Evolutionary conservation across 2,329 filamentous ascomycete species (phyloP), one percentile per base, ranked within the genome.

Genomic region (Botrytis elliptica): DNA sequence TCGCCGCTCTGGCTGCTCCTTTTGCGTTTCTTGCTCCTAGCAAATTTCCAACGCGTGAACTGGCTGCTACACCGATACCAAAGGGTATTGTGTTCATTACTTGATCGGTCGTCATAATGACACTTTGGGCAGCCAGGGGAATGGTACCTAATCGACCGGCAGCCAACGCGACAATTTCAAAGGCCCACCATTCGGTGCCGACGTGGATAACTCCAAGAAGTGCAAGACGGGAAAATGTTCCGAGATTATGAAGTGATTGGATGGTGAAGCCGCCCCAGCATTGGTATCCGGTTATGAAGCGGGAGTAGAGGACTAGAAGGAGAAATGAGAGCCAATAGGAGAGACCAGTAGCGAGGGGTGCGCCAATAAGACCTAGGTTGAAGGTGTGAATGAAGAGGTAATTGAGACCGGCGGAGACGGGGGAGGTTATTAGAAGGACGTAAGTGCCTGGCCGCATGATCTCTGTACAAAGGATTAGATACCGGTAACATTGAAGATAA

Each of bases 111-210:
- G 93, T 97, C 93, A 97, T 97, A 81, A 97, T 94, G 36, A 97
- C 93, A 66, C 90, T 92, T 82, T 97, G 94, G 0, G 94, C 92
- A 1, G 94, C 94, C 0, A 97, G 86, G 0, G 93, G 88, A 49
- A 94, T 88, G 0, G 92, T 95, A 5, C 94, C 94, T 0, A 97
- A 87, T 52, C 91, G 88, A 1, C 94, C 94, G 8, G 94, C 93
- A 2, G 92, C 93, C 0, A 97, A 87, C 1, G 93, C 93, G 2
- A 97, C 93, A 77, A 97, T 95, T 82, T 97, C 94, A 78, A 97
- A 97, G 0, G 94, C 94, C 94, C 94, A 97, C 94, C 93, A 97
- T 82, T 97, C 94, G 0, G 93, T 96, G 5, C 93, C 94, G 8
- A 97, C 92, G 76, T 97, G 94, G 5, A 97, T 83, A 60, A 97